Percentiles rank a stretch among this genome's conserved stretches.
These are phyloP conservation scores for Fusarium cyanostomum DNA, from an alignment of 2,329 filamentous ascomycete species.

Conservation along the genomic window DNA sequence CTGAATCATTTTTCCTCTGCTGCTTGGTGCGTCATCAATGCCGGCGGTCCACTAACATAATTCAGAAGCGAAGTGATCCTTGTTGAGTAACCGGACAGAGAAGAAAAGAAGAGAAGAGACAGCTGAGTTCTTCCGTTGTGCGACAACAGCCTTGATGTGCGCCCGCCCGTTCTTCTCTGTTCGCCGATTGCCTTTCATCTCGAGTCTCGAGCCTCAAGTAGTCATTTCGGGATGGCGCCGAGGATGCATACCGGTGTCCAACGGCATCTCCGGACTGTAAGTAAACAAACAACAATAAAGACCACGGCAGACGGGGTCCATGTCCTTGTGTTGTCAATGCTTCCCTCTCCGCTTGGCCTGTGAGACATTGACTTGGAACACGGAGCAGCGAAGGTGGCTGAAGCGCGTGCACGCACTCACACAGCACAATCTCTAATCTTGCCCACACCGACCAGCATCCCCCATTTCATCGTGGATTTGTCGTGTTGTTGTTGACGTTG, in stretches of 20 bases:
- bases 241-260: conserved; percentile 17
- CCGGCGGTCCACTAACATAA: conserved; percentile 14
- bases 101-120: not conserved
- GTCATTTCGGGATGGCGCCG: conserved; percentile 5
- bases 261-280: conserved; percentile 16
- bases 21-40: conserved; percentile 12
- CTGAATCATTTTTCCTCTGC: conserved; percentile 17
- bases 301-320: conserved; percentile 16
- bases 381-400: conserved; percentile 31
- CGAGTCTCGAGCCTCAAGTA: not conserved
- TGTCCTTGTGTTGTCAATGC: conserved; percentile 22
- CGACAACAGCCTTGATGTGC: not conserved
- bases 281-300: conserved; percentile 43
- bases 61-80: not conserved
- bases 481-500: conserved; percentile 11
- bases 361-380: conserved; percentile 37
- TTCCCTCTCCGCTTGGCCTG: conserved; percentile 19
- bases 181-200: not conserved
- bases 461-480: conserved; percentile 9
- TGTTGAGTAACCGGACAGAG: not conserved
- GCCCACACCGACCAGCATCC: conserved; percentile 18
- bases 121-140: not conserved
- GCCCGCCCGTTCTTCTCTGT: not conserved
- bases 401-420: conserved; percentile 23
- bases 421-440: conserved; percentile 22